These are phyloP conservation scores for Cryptosporidium parvum DNA, from an alignment of 169 alveolate genomes.

Conservation along the genomic window DNA sequence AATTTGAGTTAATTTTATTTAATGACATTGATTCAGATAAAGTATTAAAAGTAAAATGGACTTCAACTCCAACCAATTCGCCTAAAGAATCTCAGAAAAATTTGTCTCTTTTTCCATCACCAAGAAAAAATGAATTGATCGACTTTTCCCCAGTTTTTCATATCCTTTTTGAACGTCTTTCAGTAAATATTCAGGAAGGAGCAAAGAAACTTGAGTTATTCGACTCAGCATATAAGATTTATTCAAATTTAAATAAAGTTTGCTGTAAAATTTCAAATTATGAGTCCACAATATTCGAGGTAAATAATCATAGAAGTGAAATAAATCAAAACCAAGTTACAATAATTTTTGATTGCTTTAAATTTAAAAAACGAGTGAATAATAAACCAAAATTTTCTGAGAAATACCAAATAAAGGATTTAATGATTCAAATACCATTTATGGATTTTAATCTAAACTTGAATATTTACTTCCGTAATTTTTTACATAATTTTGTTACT, in stretches of 20 bases:
- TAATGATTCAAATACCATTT: background rate
- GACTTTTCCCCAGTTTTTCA: background rate
- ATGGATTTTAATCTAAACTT: conserved; percentile 6
- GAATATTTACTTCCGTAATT: conserved; percentile 4
- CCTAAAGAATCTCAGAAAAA: background rate
- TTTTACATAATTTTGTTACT: background rate
- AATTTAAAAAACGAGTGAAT: background rate
- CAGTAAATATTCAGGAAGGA: background rate
- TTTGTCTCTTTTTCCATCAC: background rate
- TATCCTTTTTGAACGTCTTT: background rate
- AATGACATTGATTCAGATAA: background rate
- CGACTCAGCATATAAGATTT: background rate
- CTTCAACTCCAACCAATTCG: background rate
- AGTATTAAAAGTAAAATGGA: background rate
- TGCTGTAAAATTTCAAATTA: background rate
- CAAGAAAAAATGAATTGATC: background rate
- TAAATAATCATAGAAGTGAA: background rate
- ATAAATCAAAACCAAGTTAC: background rate
- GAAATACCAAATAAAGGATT: conserved; percentile 1
- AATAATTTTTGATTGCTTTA: background rate
- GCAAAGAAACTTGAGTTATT: background rate
- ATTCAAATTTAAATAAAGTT: background rate
- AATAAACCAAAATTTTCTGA: background rate
- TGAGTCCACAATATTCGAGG: background rate
- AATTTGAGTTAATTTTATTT: background rate